Evolutionary conservation across 176 grass and related monocot species (phyloP), one percentile per base, ranked within the genome.

Genomic region (Zizania latifolia): DNA sequence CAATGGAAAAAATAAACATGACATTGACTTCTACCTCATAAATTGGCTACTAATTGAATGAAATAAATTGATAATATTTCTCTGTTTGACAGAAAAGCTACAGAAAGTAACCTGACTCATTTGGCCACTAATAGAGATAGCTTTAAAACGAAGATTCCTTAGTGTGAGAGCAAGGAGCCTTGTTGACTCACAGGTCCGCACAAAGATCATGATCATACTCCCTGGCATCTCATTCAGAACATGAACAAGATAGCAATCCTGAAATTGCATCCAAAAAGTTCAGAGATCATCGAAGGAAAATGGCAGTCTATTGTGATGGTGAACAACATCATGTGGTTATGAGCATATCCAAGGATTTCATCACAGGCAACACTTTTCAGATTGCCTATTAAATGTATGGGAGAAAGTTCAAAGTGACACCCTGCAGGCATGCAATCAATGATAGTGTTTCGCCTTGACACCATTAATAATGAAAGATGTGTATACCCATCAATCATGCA

Each of bases 221-320:
- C 77, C 86, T 21, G 48, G 75, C 84, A 81, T 88, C 86, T 94
- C 89, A 62, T 75, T 92, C 78, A 98, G 70, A 83, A 90, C 82
- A 77, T 92, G 88, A 46, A 98, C 76, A 51, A 98, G 92, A 84
- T 98, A 98, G 11, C 91, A 90, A 81, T 98, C 95, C 95, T 98
- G 19, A 76, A 83, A 84, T 41, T 11, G 33, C 21, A 76, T n/a
- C 24, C 11, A 60, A n/a, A 58, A n/a, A 29, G 55, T 24, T 67
- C 10, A 83, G 53, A 8, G 2, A 39, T 40, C 24, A 81, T 56
- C 9, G 38, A 24, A 76, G 26, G 26, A 27, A 2, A 84, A 36
- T 53, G 48, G n/a, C 48, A 22, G 4, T 48, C 6, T 51, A 53
- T 21, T n/a, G 4, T 53, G n/a, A 53, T 3, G 38, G 48, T 22